Base-by-base conservation (phyloP, 805 yeast genomes). In the Saitoella complicata region DNA sequence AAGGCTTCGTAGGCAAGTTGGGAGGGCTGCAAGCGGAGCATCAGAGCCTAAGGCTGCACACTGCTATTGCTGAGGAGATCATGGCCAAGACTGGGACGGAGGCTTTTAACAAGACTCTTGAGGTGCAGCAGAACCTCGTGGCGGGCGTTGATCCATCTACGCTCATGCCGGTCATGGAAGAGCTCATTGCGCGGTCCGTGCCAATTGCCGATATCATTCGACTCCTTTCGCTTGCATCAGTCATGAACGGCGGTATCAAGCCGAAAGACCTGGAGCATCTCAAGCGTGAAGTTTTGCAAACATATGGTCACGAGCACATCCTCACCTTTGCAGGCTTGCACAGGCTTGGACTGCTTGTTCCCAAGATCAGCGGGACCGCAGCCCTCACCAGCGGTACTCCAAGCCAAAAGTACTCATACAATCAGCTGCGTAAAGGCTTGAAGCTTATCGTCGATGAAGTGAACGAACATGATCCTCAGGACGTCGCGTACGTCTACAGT, bases 51-150 rank as follows among this genome's bases (percentile, higher is more conserved):
- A 73, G 80, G 49, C 71, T 73, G 46, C 94, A 51, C 41, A 49
- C 52, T 33, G 41, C 49, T 38, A 38, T 51, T 12, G 52, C 53
- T 4, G 57, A 49, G 13, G 48, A 53, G 7, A 55, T 53, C 12
- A 43, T 46, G 56, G 48, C 39, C 38, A 42, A 47, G 35, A 38
- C 53, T n/a, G 43, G 50, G 37, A 46, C 48, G 40, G 49, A 49
- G 39, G 43, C 45, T 12, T 65, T 72, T 54, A 72, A 71, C 46
- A 60, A 63, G 7, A 67, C 70, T 46, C 58, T 80, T 11, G 76
- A 72, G 45, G 63, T 80, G 36, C 84, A 81, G 55, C 87, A 84
- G 58, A 84, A 80, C 43, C 64, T 86, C 1, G 62, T 84, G 38
- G 71, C 73, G 5, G 66, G 67, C 10, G 47, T 71, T 31, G 73